These are phyloP conservation scores for Talaromyces wortmannii DNA, from an alignment of 495 filamentous ascomycete genomes.

Conservation along the genomic window DNA sequence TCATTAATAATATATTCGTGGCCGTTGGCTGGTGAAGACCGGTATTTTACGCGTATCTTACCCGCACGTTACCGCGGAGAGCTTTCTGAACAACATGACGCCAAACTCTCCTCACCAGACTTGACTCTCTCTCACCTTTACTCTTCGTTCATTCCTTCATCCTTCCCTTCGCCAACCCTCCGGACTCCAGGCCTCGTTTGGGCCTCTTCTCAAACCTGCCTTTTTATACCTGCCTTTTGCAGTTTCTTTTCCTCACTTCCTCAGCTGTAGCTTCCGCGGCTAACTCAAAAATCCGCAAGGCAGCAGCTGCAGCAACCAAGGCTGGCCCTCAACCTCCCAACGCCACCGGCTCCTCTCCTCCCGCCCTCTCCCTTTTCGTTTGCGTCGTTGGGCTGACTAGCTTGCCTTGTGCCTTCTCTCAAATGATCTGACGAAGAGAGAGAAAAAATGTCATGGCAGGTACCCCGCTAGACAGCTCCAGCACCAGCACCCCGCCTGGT, in stretches of 20 bases:
- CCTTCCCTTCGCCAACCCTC: too few species aligned
- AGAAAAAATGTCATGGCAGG: conserved; percentile 42
- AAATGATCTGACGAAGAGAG: background rate
- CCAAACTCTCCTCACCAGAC: too few species aligned
- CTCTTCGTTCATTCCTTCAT: too few species aligned
- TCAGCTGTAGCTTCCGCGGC: background rate
- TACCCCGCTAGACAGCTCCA: conserved; percentile 44
- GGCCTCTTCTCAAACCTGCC: too few species aligned
- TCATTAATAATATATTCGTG: too few species aligned
- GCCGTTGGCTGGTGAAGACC: too few species aligned
- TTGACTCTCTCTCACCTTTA: too few species aligned
- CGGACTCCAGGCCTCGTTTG: too few species aligned
- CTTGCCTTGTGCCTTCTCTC: background rate
- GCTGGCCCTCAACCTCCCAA: background rate
- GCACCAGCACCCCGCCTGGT: conserved; percentile 37
- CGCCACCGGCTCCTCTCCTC: background rate
- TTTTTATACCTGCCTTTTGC: background rate
- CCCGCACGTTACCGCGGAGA: too few species aligned
- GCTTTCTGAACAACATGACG: too few species aligned
- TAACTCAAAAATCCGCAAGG: background rate
- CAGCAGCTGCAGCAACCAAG: background rate
- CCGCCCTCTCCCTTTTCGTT: background rate
- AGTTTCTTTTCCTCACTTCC: background rate
- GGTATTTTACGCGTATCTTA: too few species aligned
- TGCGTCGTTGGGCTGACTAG: background rate